Conservation (phyloP, 768 basidiomycete genomes). For the Tylopilus balloui region DNA sequence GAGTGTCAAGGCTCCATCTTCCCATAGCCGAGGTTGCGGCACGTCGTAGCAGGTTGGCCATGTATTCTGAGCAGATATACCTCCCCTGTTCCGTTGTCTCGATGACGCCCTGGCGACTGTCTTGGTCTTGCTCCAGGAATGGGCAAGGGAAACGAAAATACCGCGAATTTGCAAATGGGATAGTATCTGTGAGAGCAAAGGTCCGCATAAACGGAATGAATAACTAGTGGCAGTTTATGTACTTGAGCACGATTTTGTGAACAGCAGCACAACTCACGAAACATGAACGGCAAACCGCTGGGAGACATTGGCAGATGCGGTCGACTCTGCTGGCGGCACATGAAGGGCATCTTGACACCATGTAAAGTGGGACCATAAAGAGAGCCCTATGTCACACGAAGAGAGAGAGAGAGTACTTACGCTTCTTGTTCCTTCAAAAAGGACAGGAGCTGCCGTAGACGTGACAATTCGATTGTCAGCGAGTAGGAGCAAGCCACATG, state of each 20-base stretch:
- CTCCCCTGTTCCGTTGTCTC: slow-evolving; percentile 10
- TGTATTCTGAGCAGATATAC: slow-evolving; percentile 44
- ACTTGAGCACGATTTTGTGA: neutral
- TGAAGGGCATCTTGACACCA: slow-evolving; percentile 47
- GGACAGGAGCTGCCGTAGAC: slow-evolving; percentile 36
- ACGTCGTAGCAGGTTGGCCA: slow-evolving; percentile 6
- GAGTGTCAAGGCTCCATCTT: slow-evolving; percentile 44
- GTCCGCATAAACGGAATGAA: slow-evolving; percentile 55
- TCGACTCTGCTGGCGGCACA: slow-evolving; percentile 51
- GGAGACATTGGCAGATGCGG: slow-evolving; percentile 51
- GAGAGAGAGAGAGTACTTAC: slow-evolving; percentile 31
- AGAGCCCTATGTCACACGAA: neutral
- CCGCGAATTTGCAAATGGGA: slow-evolving; percentile 62
- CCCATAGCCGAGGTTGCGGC: slow-evolving; percentile 44
- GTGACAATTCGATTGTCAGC: slow-evolving; percentile 40
- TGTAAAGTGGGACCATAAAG: slow-evolving; percentile 19
- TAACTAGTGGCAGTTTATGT: slow-evolving; percentile 35
- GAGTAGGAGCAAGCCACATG: slow-evolving; percentile 42
- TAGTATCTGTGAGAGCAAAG: slow-evolving; percentile 50
- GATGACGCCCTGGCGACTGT: neutral
- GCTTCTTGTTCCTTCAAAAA: slow-evolving; percentile 44
- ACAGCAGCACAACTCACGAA: slow-evolving; percentile 39
- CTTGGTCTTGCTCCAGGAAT: slow-evolving; percentile 34
- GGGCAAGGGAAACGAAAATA: slow-evolving; percentile 41
- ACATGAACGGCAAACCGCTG: slow-evolving; percentile 44